Conservation (phyloP, 352 stramenopile species). For the Peronosclerospora sorghi region DNA sequence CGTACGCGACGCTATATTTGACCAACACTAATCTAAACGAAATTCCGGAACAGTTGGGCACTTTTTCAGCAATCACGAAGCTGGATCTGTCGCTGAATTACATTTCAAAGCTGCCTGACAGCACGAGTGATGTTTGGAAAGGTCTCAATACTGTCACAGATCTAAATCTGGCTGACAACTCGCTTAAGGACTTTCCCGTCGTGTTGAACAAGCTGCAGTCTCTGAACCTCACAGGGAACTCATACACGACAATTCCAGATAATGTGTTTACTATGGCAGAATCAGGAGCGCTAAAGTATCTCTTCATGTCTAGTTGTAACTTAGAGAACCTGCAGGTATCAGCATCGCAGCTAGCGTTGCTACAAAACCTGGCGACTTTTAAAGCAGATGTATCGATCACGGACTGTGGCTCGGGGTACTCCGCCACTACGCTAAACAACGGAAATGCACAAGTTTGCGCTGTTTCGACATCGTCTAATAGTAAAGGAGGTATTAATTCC, state of each 20-base stretch:
- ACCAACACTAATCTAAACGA: constrained; percentile 37
- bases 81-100: constrained; percentile 43
- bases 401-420: constrained; percentile 19
- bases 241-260: constrained; percentile 31
- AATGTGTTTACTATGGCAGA: constrained; percentile 33
- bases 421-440: constrained; percentile 12
- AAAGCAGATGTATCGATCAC: constrained; percentile 34
- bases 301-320: constrained; percentile 41
- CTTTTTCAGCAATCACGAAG: constrained; percentile 19
- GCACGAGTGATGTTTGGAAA: constrained; percentile 19
- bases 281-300: constrained; percentile 24
- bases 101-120: constrained; percentile 28
- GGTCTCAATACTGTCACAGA: constrained; percentile 24
- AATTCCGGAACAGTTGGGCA: constrained; percentile 25
- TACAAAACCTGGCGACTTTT: constrained; percentile 36
- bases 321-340: constrained; percentile 47
- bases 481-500: constrained; percentile 21
- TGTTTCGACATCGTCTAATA: constrained; percentile 9
- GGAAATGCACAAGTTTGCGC: constrained; percentile 19
- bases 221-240: constrained; percentile 40
- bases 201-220: constrained; percentile 21
- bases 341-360: constrained; percentile 19
- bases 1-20: constrained; percentile 23
- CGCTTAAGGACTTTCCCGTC: constrained; percentile 28
- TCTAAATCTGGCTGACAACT: constrained; percentile 31